Conservation (phyloP, 2,329 filamentous ascomycete genomes). For the Aspergillus caelatus region DNA sequence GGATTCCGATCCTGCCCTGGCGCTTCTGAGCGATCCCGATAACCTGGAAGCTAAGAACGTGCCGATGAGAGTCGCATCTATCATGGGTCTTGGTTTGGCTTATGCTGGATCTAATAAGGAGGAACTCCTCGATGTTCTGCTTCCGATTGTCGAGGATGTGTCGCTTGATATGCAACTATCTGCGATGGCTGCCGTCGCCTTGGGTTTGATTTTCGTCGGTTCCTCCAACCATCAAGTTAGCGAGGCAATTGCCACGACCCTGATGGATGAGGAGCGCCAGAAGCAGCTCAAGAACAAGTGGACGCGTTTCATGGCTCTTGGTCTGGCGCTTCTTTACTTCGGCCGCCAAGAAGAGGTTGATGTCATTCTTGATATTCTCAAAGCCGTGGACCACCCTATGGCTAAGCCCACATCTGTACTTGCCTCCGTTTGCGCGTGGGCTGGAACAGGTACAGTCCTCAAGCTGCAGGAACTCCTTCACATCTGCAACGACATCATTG, state of each 20-base stretch:
- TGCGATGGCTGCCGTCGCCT: slow-evolving; percentile 89
- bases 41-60: slow-evolving; percentile 79
- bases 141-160: slow-evolving; percentile 85
- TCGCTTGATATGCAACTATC: slow-evolving; percentile 91
- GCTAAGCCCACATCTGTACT: slow-evolving; percentile 93
- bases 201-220: slow-evolving; percentile 89
- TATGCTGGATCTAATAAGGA: slow-evolving; percentile 95
- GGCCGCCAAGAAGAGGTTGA: slow-evolving; percentile 98
- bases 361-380: slow-evolving; percentile 92
- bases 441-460: slow-evolving; percentile 91
- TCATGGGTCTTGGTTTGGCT: slow-evolving; percentile 93
- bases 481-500: slow-evolving; percentile 96
- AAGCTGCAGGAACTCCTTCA: slow-evolving; percentile 97
- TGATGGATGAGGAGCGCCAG: slow-evolving; percentile 91
- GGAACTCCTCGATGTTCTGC: slow-evolving; percentile 78
- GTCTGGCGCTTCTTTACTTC: slow-evolving; percentile 91
- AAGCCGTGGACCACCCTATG: slow-evolving; percentile 96
- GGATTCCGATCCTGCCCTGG: slow-evolving; percentile 87
- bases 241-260: slow-evolving; percentile 86
- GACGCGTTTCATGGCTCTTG: slow-evolving; percentile 94
- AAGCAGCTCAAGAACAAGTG: slow-evolving; percentile 95
- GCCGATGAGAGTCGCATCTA: slow-evolving; percentile 76
- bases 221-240: slow-evolving; percentile 89
- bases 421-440: slow-evolving; percentile 96
- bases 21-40: slow-evolving; percentile 77